Base-by-base conservation (phyloP, 441 rosid genomes). In the Populus hybrid region DNA sequence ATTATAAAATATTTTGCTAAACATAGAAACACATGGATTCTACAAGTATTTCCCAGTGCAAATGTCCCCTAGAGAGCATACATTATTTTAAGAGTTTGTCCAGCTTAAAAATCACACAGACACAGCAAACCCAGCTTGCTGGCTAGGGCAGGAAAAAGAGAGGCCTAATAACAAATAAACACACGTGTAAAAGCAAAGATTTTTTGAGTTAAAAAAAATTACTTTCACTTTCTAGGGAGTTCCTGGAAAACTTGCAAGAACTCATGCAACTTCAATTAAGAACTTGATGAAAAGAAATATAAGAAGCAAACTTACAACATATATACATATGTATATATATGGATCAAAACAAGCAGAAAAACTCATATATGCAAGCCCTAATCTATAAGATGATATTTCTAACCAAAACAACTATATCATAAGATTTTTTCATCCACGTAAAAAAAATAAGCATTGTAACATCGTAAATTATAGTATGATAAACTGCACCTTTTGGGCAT, bases 401-500 rank as follows among this genome's bases (percentile, higher is more conserved):
- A 45, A 45, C 56, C 56, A 45, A 45, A 45, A 45, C 3, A 14
- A 12, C 18, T 45, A 45, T 12, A 45, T 45, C 56, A 4, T 45
- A 45, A 45, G 56, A 45, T 45, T 69, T 42, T 26, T 40, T 45
- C 38, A 3, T 28, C 9, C 40, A 35, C 10, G 28, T 26, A 79
- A 36, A 79, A 36, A n/a, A 9, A 69, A 7, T n/a, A 24, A 68
- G 74, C 23, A 28, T 11, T 45, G 24, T 23, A 12, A 14, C 6
- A 23, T 0, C 20, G 26, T 21, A 71, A 65, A 74, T 36, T 7
- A 66, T 68, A 45, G 38, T 26, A 74, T 68, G 21, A 76, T 40
- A 76, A 64, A 78, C 61, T 61, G 76, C 85, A 97, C 99, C 99
- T 93, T 93, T 73, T 82, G 97, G 24, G 80, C 69, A 82, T 90